Base-by-base conservation (phyloP, 75 land plant species). In the Picea sitchensis region DNA sequence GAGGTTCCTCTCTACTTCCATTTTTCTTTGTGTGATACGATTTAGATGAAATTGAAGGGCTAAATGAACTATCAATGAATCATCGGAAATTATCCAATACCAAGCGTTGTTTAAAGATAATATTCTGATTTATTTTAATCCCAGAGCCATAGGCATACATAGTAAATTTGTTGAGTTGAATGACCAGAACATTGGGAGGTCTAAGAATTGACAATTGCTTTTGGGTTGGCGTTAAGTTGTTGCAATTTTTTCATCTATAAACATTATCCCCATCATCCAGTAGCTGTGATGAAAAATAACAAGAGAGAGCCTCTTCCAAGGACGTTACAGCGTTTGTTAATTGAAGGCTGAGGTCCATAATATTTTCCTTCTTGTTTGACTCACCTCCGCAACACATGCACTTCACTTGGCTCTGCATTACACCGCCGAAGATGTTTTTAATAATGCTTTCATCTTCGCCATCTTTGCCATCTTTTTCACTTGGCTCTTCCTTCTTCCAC, bases 161-260 rank as follows among this genome's bases (percentile, higher is more conserved):
- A 65, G 90, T 98, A 86, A 98, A 98, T 86, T 98, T 91, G 98
- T 98, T 98, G 62, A 98, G 84, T 34, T 98, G 98, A 58, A 98
- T 89, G 8, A 98, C 99, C 65, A 98, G 96, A 7, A 98, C 93
- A 83, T 98, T 98, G 1, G 99, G 99, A 9, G 99, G 94, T 62
- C 87, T 90, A 69, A 83, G 88, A 5, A 98, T 77, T 17, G 91
- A 91, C 99, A 98, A 84, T 74, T 98, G 98, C 86, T 93, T 98
- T 78, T 84, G 89, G 18, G 99, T 98, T 59, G 86, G 79, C 56
- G 92, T 87, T 47, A 93, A 79, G 77, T 93, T 93, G 79, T 95
- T 90, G 84, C 99, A 95, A 94, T 82, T 93, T 11, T 88, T 86
- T 64, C 99, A 98, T 51, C 78, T 91, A 82, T 98, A 98, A 74